phyloP scores from a whole-genome alignment of 78 protist species.

The Paulinella micropora region DNA sequence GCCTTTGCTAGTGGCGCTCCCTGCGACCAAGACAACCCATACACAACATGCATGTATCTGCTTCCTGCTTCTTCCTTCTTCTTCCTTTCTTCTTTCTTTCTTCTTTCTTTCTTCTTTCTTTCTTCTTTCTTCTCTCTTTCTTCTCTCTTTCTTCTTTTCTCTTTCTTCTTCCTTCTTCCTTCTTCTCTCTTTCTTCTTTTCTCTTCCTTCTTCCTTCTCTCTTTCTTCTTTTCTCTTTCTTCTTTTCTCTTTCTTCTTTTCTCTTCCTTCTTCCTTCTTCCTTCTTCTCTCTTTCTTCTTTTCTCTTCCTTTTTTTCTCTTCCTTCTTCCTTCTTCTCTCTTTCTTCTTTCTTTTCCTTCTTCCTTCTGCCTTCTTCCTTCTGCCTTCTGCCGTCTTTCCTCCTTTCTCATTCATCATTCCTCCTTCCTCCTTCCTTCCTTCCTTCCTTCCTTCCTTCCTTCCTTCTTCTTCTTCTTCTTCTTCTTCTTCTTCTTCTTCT shows the following conservation, averaged over 20 bases:
- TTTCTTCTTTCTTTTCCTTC: neutral
- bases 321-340: neutral
- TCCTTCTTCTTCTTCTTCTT: neutral
- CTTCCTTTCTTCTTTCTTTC: too few species aligned
- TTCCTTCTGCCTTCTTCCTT: neutral
- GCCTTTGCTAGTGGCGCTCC: too few species aligned
- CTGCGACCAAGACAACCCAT: too few species aligned
- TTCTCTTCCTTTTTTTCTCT: neutral
- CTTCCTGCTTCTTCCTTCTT: too few species aligned
- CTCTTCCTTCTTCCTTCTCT: neutral
- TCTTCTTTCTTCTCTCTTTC: neutral
- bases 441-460: neutral
- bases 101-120: too few species aligned
- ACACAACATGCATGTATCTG: too few species aligned
- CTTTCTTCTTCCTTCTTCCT: neutral
- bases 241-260: neutral
- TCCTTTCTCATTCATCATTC: neutral
- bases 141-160: neutral
- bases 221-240: neutral
- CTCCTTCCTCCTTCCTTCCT: neutral
- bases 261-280: neutral
- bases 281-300: neutral
- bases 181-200: neutral
- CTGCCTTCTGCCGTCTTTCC: neutral
- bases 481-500: too few species aligned